Conservation (phyloP, 1,284 basidiomycete genomes). For the Peniophora sp. region DNA sequence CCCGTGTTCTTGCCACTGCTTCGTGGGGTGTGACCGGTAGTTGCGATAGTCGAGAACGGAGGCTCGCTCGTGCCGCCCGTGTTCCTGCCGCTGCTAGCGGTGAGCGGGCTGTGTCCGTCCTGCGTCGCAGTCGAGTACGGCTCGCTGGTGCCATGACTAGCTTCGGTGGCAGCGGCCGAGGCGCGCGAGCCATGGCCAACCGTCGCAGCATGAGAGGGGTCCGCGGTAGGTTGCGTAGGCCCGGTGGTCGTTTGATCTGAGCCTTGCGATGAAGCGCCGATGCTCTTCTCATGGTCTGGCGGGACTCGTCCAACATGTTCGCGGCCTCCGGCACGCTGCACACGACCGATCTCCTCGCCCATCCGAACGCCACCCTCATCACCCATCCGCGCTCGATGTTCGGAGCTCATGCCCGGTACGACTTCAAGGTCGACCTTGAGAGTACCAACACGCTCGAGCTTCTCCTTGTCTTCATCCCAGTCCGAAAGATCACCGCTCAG, state of each 20-base stretch:
- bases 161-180: background rate
- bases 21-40: background rate
- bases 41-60: background rate
- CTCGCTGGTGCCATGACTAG: background rate
- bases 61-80: background rate
- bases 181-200: background rate
- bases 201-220: background rate
- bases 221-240: background rate
- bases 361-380: background rate
- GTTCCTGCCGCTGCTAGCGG: background rate
- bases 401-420: constrained; percentile 23
- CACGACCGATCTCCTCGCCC: background rate
- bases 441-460: constrained; percentile 28
- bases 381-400: constrained; percentile 6
- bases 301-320: constrained; percentile 11
- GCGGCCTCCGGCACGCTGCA: constrained; percentile 10
- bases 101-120: background rate
- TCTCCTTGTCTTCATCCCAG: constrained; percentile 42
- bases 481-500: constrained; percentile 38
- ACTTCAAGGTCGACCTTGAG: constrained; percentile 18
- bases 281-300: background rate
- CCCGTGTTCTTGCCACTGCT: background rate
- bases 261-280: background rate
- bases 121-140: background rate
- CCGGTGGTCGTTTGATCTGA: background rate